phyloP scores from a whole-genome alignment of 2,329 filamentous ascomycete species.

The Penicillium expansum region DNA sequence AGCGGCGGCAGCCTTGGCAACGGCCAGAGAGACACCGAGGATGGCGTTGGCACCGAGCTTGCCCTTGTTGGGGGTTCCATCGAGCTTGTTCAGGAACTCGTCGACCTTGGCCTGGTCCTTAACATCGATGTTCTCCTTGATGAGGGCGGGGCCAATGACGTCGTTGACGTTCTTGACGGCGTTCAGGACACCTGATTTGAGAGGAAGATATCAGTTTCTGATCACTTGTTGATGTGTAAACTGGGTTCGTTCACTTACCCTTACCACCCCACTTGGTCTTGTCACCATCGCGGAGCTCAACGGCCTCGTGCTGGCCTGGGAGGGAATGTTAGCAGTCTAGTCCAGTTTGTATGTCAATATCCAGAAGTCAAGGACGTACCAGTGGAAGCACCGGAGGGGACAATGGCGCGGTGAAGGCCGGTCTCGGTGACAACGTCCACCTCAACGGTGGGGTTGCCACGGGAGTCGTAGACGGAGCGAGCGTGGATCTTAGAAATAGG shows the following conservation, averaged over 20 bases:
- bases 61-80: slow-evolving; percentile 82
- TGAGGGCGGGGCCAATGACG: slow-evolving; percentile 73
- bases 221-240: background rate
- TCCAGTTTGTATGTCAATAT: background rate
- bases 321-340: slow-evolving; percentile 22
- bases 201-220: background rate
- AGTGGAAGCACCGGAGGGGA: slow-evolving; percentile 93
- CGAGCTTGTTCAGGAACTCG: slow-evolving; percentile 79
- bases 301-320: slow-evolving; percentile 81
- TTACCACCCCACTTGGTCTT: slow-evolving; percentile 83
- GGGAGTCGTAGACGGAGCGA: slow-evolving; percentile 97
- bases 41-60: slow-evolving; percentile 87
- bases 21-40: slow-evolving; percentile 76
- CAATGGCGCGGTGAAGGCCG: slow-evolving; percentile 94
- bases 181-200: slow-evolving; percentile 61
- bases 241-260: slow-evolving; percentile 50
- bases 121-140: slow-evolving; percentile 78
- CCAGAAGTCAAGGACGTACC: slow-evolving; percentile 55
- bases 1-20: slow-evolving; percentile 85
- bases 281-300: slow-evolving; percentile 87
- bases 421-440: slow-evolving; percentile 96
- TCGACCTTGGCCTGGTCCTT: slow-evolving; percentile 84
- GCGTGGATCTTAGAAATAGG: slow-evolving; percentile 86
- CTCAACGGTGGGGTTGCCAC: slow-evolving; percentile 96
- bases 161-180: slow-evolving; percentile 84